These are phyloP conservation scores for Thyridium curvatum DNA, from an alignment of 2,329 filamentous ascomycete genomes.

Conservation along the genomic window DNA sequence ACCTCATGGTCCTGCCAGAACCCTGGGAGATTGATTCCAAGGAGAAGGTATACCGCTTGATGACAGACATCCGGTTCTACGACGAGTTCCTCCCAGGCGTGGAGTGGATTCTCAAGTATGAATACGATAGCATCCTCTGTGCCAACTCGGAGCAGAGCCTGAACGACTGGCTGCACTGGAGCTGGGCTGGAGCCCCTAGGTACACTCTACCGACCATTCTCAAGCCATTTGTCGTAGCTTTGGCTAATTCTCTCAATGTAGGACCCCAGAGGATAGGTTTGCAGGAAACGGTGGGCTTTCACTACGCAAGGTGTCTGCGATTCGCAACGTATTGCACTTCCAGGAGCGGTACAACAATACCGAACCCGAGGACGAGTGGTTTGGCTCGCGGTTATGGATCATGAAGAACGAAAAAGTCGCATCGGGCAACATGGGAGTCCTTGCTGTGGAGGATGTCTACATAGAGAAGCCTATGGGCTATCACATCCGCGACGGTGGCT, in stretches of 20 bases:
- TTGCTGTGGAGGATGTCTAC: slow-evolving; percentile 44
- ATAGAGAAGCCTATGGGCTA: slow-evolving; percentile 47
- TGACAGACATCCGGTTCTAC: slow-evolving; percentile 48
- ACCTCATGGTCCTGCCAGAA: slow-evolving; percentile 40
- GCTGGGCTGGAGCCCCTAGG: slow-evolving; percentile 48
- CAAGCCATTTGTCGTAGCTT: not conserved
- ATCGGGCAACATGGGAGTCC: slow-evolving; percentile 28
- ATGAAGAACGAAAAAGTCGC: slow-evolving; percentile 43
- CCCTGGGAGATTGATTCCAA: slow-evolving; percentile 39
- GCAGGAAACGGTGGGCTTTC: slow-evolving; percentile 49
- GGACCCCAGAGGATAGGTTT: slow-evolving; percentile 34
- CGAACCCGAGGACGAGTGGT: slow-evolving; percentile 50
- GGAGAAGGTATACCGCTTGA: slow-evolving; percentile 39
- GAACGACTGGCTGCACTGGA: slow-evolving; percentile 47
- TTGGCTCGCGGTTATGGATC: slow-evolving; percentile 38
- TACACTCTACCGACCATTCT: slow-evolving; percentile 13
- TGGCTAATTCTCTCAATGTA: slow-evolving; percentile 10
- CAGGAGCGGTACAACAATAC: slow-evolving; percentile 44
- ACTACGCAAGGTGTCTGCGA: slow-evolving; percentile 44
- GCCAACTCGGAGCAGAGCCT: slow-evolving; percentile 44
- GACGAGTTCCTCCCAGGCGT: slow-evolving; percentile 40
- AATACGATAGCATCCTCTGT: slow-evolving; percentile 50
- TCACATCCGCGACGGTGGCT: slow-evolving; percentile 40
- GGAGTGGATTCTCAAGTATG: slow-evolving; percentile 49
- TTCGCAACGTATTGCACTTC: slow-evolving; percentile 38